Base-by-base conservation (phyloP, 2,329 filamentous ascomycete genomes). In the Drechslerella coelobrocha region DNA sequence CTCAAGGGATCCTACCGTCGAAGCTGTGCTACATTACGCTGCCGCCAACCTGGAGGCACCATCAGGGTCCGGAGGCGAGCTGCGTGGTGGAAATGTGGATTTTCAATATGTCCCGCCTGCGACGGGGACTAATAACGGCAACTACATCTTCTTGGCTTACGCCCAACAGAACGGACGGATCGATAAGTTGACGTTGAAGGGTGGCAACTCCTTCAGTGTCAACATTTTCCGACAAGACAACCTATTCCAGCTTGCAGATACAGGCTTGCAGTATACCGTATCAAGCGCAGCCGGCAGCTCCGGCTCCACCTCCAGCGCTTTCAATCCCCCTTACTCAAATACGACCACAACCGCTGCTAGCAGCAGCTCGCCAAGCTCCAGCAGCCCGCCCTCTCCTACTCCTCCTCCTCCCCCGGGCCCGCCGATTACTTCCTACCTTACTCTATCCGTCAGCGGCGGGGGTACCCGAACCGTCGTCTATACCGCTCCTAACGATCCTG, bases 351-450 rank as follows among this genome's bases (percentile, higher is more conserved):
- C 65, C 2, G 51, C 54, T 4, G 47, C 43, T 45, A 48, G 43
- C 43, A 48, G 43, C 17, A 8, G 4, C 5, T 41, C 51, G 3
- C 21, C 60, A 3, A 47, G 27, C n/a, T 21, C 54, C 10, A 68
- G 34, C 23, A 68, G 41, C 31, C 56, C 56, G 1, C 48, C 51
- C 8, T 37, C 52, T 17, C 10, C 48, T 23, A 26, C 61, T 4
- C 50, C 56, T 26, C 31, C 65, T 8, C 57, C 57, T 17, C 47
- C 34, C 17, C 55, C 55, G 9, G 41, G 26, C 14, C 26, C 48
- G 37, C 63, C 26, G 19, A 69, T 41, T 34, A 69, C 65, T 31
- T 69, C 65, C 0, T 69, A 69, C 43, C 57, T 69, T 10, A 69
- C 65, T 14, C 37, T 69, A 1, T 61, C 65, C 1, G 27, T 61